Conservation (phyloP, 257 asterid species). For the Cordia subcordata region DNA sequence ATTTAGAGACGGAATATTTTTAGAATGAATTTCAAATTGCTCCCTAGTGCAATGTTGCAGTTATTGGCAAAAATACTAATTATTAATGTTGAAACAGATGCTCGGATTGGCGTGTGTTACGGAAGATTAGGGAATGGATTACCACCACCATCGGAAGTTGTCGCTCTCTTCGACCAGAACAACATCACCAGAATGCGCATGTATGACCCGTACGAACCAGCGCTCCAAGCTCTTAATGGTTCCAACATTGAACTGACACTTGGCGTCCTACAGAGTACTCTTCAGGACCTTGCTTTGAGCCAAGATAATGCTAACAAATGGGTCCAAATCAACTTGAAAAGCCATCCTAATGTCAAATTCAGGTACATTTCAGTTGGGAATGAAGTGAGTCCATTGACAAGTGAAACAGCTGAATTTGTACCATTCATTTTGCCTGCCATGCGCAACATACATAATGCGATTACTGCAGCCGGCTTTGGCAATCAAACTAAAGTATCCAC, state of each 20-base stretch:
- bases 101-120: conserved; percentile 12
- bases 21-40: too few relatives aligned
- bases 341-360: conserved; percentile 27
- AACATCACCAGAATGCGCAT: conserved; percentile 23
- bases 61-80: too few relatives aligned
- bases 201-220: conserved; percentile 14
- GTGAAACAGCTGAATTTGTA: not conserved
- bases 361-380: conserved; percentile 37
- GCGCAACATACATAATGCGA: conserved; percentile 21
- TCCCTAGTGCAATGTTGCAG: too few relatives aligned
- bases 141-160: conserved; percentile 22
- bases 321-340: conserved; percentile 27
- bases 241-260: conserved; percentile 24
- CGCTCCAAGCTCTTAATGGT: conserved; percentile 14
- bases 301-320: conserved; percentile 26
- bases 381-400: conserved; percentile 28
- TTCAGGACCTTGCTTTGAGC: conserved; percentile 21
- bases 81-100: not conserved
- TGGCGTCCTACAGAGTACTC: conserved; percentile 39
- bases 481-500: conserved; percentile 34
- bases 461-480: conserved; percentile 2
- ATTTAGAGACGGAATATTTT: too few relatives aligned
- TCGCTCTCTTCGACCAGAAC: conserved; percentile 14
- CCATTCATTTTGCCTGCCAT: conserved; percentile 25
- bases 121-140: conserved; percentile 14